Evolutionary conservation across 2,329 filamentous ascomycete species (phyloP).

Genomic region (Apiospora saccharicola): DNA sequence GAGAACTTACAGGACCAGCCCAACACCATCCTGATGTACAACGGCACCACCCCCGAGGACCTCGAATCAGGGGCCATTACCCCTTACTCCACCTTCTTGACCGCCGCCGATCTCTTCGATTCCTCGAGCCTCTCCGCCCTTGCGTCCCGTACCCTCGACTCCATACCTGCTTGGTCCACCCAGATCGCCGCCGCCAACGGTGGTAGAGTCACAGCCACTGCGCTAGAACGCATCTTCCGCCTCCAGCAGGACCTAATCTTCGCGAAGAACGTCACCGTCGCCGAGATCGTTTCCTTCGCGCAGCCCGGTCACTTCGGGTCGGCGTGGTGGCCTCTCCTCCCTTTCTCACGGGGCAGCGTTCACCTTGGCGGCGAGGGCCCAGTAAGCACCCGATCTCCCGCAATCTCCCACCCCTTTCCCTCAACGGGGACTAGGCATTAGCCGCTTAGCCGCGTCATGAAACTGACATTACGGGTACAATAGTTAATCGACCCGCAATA

Average conservation of each 20-base stretch:
- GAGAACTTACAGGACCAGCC: slow-evolving; percentile 62
- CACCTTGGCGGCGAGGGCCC: slow-evolving; percentile 45
- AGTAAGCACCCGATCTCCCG: no score
- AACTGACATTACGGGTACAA: not conserved
- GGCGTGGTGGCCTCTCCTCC: slow-evolving; percentile 44
- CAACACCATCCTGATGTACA: slow-evolving; percentile 38
- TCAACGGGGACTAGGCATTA: no score
- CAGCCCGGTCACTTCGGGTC: slow-evolving; percentile 39
- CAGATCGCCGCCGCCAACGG: slow-evolving; percentile 37
- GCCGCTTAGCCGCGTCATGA: no score
- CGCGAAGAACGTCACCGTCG: slow-evolving; percentile 51
- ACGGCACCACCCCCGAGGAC: slow-evolving; percentile 26
- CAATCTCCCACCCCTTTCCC: no score
- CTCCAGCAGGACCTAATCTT: slow-evolving; percentile 59
- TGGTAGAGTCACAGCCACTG: slow-evolving; percentile 39
- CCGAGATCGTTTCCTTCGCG: slow-evolving; percentile 46
- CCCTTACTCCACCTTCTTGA: slow-evolving; percentile 45
- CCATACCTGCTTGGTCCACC: slow-evolving; percentile 39
- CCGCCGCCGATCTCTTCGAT: slow-evolving; percentile 47
- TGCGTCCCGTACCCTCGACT: not conserved
- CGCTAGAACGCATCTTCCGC: slow-evolving; percentile 49
- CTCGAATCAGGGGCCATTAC: slow-evolving; percentile 31
- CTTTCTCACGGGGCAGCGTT: slow-evolving; percentile 50
- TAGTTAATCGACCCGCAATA: slow-evolving; percentile 49
- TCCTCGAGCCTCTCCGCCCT: not conserved